Conservation (phyloP, 2,329 filamentous ascomycete genomes). For the Aspergillus tanneri region DNA sequence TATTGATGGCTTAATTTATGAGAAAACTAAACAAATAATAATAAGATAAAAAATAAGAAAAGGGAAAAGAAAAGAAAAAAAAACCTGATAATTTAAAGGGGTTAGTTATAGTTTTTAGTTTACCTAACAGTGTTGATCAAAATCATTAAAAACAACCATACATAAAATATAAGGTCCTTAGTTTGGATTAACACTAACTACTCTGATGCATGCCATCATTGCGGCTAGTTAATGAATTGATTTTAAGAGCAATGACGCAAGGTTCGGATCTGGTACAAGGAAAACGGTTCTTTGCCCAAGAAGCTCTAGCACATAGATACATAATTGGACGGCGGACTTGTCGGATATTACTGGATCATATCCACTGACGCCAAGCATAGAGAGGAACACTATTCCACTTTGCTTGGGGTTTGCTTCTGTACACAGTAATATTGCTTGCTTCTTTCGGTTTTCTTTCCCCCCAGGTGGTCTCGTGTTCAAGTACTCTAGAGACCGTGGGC, state of each 20-base stretch:
- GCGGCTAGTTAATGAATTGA: not conserved
- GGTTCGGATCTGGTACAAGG: not conserved
- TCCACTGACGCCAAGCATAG: constrained; percentile 4
- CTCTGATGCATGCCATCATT: not conserved
- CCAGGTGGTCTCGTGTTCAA: not conserved
- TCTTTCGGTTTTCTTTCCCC: no score
- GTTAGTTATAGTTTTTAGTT: no score
- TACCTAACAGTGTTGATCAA: no score
- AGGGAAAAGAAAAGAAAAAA: no score
- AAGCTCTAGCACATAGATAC: not conserved
- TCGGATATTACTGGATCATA: constrained; percentile 15
- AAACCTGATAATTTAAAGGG: no score
- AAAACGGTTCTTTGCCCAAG: not conserved
- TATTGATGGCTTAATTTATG: not conserved
- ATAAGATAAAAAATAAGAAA: no score
- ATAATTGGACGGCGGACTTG: constrained; percentile 5
- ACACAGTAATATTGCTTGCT: no score
- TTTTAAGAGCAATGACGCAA: constrained; percentile 15
- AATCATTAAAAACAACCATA: no score
- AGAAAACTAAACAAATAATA: no score
- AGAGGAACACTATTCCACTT: not conserved
- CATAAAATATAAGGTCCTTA: constrained; percentile 5
- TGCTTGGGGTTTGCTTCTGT: not conserved
- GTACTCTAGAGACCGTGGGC: not conserved
- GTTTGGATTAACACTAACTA: not conserved